Evolutionary conservation across 129 eudicot species (phyloP).

Genomic region (Glebionis coronaria): DNA sequence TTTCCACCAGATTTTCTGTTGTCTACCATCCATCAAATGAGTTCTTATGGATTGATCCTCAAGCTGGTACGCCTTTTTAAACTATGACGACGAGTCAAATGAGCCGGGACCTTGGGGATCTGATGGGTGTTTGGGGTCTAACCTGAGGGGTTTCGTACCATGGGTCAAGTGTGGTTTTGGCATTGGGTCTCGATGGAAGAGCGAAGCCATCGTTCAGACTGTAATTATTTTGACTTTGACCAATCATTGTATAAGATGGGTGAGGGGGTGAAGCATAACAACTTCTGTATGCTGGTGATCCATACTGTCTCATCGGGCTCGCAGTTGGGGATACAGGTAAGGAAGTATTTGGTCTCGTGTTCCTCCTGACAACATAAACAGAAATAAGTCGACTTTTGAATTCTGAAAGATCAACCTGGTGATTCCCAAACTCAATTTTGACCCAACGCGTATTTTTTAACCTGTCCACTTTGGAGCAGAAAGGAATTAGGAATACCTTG

Average conservation of each 20-base stretch:
- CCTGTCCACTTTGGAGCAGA: neutral
- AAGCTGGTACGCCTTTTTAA: slow-evolving; percentile 6
- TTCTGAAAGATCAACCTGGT: neutral
- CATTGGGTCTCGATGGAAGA: slow-evolving; percentile 43
- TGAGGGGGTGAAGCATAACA: slow-evolving; percentile 72
- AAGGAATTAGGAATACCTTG: slow-evolving; percentile 50
- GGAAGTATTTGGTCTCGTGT: slow-evolving; percentile 61
- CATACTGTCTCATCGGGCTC: slow-evolving; percentile 66
- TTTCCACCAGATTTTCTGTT: neutral
- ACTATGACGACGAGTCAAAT: slow-evolving; percentile 17
- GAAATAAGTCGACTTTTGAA: neutral
- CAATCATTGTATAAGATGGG: slow-evolving; percentile 58
- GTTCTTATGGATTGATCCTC: slow-evolving; percentile 7
- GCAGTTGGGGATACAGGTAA: slow-evolving; percentile 91
- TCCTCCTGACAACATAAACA: slow-evolving; percentile 45
- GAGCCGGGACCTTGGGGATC: slow-evolving; percentile 54
- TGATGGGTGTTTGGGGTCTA: slow-evolving; percentile 46
- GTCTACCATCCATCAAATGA: neutral
- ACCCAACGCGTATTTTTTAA: neutral
- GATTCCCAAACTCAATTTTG: neutral
- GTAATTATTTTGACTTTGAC: slow-evolving; percentile 41
- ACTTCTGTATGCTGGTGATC: slow-evolving; percentile 47
- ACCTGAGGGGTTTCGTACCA: slow-evolving; percentile 59
- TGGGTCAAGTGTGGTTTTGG: slow-evolving; percentile 51
- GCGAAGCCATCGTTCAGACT: slow-evolving; percentile 25